Evolutionary conservation across 1,284 basidiomycete species (phyloP), one percentile per base, ranked within the genome.

Genomic region (Pascua sp.): DNA sequence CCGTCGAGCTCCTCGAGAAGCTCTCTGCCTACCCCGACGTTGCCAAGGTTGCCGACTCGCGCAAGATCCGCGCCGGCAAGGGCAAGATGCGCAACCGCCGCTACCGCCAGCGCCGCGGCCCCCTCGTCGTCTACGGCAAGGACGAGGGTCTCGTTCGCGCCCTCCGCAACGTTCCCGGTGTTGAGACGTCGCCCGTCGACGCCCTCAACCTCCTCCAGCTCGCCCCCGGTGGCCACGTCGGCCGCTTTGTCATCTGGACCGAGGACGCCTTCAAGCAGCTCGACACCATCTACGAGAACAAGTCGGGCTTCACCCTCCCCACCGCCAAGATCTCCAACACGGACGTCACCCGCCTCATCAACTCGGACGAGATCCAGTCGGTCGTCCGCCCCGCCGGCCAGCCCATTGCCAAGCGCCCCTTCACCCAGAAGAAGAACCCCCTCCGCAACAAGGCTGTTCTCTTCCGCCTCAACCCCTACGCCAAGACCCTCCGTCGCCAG

Each of bases 371-470:
- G 82, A 93, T 96, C 77, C 92, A 96, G 80, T 89, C 92, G 56
- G 89, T 97, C 72, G 85, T 97, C 69, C 91, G 94, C 74, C 88
- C 90, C 54, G 77, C 78, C 61, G 82, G 80, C 67, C 81, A 81
- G 68, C 65, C 72, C 65, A 79, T 80, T 80, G 67, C 80, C 64
- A 78, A 78, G 77, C 68, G 74, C 75, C 93, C 94, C 66, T 96
- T 91, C 90, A 93, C 92, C 66, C 95, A 98, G 83, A 94, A 94
- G 89, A 98, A 98, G 90, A 98, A 98, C 85, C 93, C 95, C 58
- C 86, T 96, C 73, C 81, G 86, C 81, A 98, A 98, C 90, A 93
- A 91, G 82, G 89, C 85, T 61, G 83, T 97, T 71, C 86, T 99
- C 77, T 97, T 95, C 92, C 88, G 94, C 72, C 86, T 99, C 81